phyloP scores from a whole-genome alignment of 2,329 filamentous ascomycete genomes.

The Fusarium sp. region DNA sequence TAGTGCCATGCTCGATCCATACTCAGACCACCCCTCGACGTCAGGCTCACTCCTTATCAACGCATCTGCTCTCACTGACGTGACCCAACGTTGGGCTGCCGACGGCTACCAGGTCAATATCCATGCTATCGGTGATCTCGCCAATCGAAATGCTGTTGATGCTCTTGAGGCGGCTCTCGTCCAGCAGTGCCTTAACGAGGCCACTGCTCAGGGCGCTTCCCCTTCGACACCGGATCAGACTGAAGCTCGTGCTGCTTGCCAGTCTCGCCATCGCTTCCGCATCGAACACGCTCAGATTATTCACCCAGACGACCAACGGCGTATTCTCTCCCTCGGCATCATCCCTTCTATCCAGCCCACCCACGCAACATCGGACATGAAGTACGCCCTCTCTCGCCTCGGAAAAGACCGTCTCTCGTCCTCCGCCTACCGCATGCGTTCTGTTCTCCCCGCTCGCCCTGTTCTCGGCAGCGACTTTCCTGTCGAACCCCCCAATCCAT shows the following conservation, averaged over 20 bases:
- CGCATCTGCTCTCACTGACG: slow-evolving; percentile 64
- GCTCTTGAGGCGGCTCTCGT: slow-evolving; percentile 68
- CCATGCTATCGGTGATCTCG: slow-evolving; percentile 77
- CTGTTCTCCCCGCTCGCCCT: slow-evolving; percentile 63
- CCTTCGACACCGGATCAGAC: slow-evolving; percentile 5
- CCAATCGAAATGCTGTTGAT: slow-evolving; percentile 72
- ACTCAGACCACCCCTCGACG: slow-evolving; percentile 70
- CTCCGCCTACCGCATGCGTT: slow-evolving; percentile 75
- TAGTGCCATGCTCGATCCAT: slow-evolving; percentile 77
- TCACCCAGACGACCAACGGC: slow-evolving; percentile 70
- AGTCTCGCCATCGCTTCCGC: slow-evolving; percentile 68
- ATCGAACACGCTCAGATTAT: slow-evolving; percentile 80
- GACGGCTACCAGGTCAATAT: slow-evolving; percentile 76
- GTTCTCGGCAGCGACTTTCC: slow-evolving; percentile 78
- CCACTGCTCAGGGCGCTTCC: slow-evolving; percentile 32
- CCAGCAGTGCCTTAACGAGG: slow-evolving; percentile 59
- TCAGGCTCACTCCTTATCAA: slow-evolving; percentile 75
- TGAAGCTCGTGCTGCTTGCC: slow-evolving; percentile 59
- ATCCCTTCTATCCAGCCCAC: slow-evolving; percentile 78
- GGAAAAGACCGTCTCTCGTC: slow-evolving; percentile 63
- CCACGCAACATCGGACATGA: slow-evolving; percentile 78
- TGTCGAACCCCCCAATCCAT: slow-evolving; percentile 75
- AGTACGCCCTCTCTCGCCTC: slow-evolving; percentile 71
- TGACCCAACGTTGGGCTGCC: slow-evolving; percentile 68
- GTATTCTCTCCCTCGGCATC: slow-evolving; percentile 69